Evolutionary conservation across 495 filamentous ascomycete genomes (phyloP).

Genomic region (Lophiotrema nucula): DNA sequence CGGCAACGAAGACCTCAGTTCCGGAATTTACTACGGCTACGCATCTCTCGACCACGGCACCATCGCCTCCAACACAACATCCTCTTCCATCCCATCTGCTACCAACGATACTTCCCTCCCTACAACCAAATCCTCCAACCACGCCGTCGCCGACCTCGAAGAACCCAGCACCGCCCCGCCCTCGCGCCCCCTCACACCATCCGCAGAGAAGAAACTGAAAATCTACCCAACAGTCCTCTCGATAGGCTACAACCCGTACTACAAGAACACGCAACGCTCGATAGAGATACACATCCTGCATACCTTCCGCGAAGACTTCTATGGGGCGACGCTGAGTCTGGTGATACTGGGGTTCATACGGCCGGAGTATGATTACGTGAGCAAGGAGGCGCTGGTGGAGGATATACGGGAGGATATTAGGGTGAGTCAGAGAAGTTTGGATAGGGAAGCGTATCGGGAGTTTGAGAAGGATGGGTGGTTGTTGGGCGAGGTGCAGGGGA

Average conservation of each 20-base stretch:
- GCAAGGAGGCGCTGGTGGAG: conserved; percentile 74
- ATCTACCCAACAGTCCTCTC: conserved; percentile 88
- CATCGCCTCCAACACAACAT: conserved; percentile 6
- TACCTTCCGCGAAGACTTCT: conserved; percentile 74
- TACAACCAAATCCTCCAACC: conserved; percentile 13
- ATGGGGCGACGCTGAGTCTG: conserved; percentile 73
- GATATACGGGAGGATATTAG: conserved; percentile 88
- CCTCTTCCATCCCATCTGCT: conserved; percentile 5
- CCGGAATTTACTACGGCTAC: conserved; percentile 91
- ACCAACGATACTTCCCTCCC: conserved; percentile 11
- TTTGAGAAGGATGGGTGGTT: conserved; percentile 53
- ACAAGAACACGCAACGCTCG: conserved; percentile 16
- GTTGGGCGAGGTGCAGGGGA: conserved; percentile 7
- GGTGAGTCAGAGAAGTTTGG: conserved; percentile 73
- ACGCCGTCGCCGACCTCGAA: conserved; percentile 23
- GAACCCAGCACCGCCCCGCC: conserved; percentile 1
- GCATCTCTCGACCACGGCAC: conserved; percentile 55
- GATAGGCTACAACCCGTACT: conserved; percentile 47
- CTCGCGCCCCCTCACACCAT: conserved; percentile 6
- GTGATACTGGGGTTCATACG: conserved; percentile 83
- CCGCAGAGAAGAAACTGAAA: neutral
- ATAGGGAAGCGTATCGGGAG: conserved; percentile 62
- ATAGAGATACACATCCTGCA: conserved; percentile 89
- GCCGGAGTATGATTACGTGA: conserved; percentile 83
- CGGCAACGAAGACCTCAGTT: conserved; percentile 66